Evolutionary conservation across 2,329 filamentous ascomycete species (phyloP).

Genomic region (Fusarium nurragi): DNA sequence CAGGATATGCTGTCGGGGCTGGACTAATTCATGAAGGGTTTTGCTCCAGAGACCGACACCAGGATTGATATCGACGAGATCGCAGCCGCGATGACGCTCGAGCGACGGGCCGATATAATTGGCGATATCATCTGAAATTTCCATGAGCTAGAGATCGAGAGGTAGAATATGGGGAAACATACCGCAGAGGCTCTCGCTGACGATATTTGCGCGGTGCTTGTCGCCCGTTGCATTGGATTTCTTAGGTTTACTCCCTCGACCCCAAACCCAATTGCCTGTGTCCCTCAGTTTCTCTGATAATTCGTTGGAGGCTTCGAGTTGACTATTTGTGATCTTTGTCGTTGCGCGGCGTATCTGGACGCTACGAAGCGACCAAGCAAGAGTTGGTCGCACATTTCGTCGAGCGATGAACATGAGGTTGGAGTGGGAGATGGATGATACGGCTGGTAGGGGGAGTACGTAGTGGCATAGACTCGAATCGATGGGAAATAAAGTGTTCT

Average conservation of each 20-base stretch:
- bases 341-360: conserved; percentile 6
- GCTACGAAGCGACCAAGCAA: conserved; percentile 15
- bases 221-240: conserved; percentile 35
- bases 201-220: conserved; percentile 61
- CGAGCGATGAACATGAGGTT: conserved; percentile 34
- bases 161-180: not conserved
- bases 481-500: conserved; percentile 36
- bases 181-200: conserved; percentile 62
- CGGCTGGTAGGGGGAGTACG: too few relatives aligned
- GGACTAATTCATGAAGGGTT: conserved; percentile 76
- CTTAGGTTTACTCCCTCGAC: conserved; percentile 9
- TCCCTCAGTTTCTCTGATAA: conserved; percentile 39
- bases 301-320: conserved; percentile 17
- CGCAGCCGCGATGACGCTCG: conserved; percentile 76
- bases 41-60: conserved; percentile 81
- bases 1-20: conserved; percentile 84
- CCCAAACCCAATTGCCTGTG: conserved; percentile 42
- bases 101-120: conserved; percentile 75
- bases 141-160: not conserved
- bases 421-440: too few relatives aligned
- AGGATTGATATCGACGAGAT: conserved; percentile 88
- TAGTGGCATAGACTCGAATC: not conserved
- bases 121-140: conserved; percentile 71
- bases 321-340: not conserved
- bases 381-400: conserved; percentile 21